Evolutionary conservation across 2,329 filamentous ascomycete genomes (phyloP).

Genomic region (Alternaria conjuncta): DNA sequence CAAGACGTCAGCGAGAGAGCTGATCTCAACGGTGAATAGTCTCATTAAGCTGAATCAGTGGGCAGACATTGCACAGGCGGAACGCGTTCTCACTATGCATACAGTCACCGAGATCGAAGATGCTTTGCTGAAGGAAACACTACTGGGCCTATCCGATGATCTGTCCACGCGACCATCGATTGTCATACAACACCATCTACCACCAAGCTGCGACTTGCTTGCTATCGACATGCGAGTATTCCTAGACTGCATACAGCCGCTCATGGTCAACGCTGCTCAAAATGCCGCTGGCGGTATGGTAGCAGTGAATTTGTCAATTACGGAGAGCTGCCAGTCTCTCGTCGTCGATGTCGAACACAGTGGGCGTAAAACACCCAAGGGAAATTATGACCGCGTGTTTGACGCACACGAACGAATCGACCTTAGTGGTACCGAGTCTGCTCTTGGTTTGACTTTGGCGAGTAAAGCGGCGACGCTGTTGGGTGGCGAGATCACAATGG

Average conservation of each 20-base stretch:
- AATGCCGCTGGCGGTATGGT: constrained; percentile 50
- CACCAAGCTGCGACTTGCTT: constrained; percentile 39
- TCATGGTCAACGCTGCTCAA: constrained; percentile 54
- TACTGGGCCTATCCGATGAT: constrained; percentile 38
- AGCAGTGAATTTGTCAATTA: constrained; percentile 42
- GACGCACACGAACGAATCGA: constrained; percentile 54
- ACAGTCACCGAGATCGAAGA: constrained; percentile 43
- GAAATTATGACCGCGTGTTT: constrained; percentile 51
- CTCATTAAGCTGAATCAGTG: constrained; percentile 54
- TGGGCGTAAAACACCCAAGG: constrained; percentile 48
- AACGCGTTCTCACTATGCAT: constrained; percentile 30
- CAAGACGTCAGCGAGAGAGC: constrained; percentile 49
- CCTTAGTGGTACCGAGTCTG: constrained; percentile 48
- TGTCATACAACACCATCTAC: constrained; percentile 43
- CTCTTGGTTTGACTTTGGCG: constrained; percentile 54
- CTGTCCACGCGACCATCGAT: constrained; percentile 36
- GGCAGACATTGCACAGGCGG: constrained; percentile 41
- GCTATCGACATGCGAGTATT: constrained; percentile 49
- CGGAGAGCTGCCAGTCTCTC: constrained; percentile 38
- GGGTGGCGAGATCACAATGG: constrained; percentile 47
- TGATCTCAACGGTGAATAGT: constrained; percentile 55
- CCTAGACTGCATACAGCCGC: constrained; percentile 52
- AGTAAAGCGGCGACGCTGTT: constrained; percentile 51
- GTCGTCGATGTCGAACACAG: constrained; percentile 54
- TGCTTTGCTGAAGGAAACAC: constrained; percentile 40